Percentiles rank a stretch among this genome's conserved stretches.
Evolutionary conservation across 1,284 basidiomycete species (phyloP).

Genomic region (Kwoniella shivajii): DNA sequence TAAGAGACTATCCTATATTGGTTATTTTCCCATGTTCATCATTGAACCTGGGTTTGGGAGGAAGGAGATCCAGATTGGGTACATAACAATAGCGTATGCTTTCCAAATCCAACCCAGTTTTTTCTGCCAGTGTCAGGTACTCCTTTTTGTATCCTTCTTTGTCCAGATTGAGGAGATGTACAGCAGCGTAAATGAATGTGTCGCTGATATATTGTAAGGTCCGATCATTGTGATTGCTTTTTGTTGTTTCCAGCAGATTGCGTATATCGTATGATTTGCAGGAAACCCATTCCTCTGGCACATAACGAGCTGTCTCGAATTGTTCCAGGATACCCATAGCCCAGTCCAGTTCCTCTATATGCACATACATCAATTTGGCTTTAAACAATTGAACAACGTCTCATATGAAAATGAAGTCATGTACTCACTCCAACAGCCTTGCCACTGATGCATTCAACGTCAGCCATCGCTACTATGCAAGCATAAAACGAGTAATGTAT

Average conservation of each 20-base stretch:
- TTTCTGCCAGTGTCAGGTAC: neutral
- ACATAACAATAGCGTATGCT: neutral
- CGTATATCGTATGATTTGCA: neutral
- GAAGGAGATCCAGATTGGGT: conserved; percentile 1
- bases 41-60: no score
- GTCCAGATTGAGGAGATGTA: neutral
- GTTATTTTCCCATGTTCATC: no score
- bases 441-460: neutral
- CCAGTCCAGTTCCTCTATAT: neutral
- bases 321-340: neutral
- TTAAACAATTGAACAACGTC: no score
- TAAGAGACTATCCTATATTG: no score
- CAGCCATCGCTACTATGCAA: neutral
- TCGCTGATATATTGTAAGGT: neutral
- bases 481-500: neutral
- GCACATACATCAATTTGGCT: no score
- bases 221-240: neutral
- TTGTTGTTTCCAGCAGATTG: neutral
- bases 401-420: neutral
- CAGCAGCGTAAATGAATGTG: neutral
- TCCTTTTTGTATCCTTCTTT: neutral
- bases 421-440: neutral
- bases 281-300: neutral
- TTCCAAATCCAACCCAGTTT: neutral
- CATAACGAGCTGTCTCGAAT: neutral